phyloP scores from a whole-genome alignment of 1,139 yeast species.

The Sugiyamaella grinbergsii region DNA sequence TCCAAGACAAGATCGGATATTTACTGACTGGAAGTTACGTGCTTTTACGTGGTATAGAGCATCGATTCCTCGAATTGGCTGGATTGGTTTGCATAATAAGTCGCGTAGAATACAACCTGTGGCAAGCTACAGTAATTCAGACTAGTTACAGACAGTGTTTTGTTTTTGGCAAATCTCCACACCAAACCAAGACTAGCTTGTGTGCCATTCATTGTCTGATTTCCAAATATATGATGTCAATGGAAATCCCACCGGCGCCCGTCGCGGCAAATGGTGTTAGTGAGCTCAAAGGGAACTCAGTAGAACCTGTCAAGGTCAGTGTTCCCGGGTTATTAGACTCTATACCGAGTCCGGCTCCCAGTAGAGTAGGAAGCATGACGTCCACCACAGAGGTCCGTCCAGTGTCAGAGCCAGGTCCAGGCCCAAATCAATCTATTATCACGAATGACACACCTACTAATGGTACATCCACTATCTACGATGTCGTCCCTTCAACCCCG shows the following conservation, averaged over 20 bases:
- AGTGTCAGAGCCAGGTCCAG: background rate
- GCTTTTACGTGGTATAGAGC: background rate
- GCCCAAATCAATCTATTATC: background rate
- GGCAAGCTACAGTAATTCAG: background rate
- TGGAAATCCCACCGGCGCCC: slow-evolving; percentile 8
- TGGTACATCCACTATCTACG: background rate
- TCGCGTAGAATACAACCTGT: background rate
- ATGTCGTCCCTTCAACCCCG: background rate
- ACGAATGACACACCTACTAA: background rate
- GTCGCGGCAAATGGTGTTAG: background rate
- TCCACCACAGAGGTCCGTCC: slow-evolving; percentile 4
- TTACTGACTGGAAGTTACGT: background rate
- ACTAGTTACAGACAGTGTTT: too few species aligned
- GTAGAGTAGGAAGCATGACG: too few species aligned
- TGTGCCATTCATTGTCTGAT: background rate
- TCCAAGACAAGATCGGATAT: background rate
- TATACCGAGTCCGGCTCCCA: slow-evolving; percentile 8
- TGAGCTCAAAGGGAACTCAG: background rate
- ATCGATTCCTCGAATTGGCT: too few species aligned
- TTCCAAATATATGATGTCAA: slow-evolving; percentile 1
- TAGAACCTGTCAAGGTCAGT: background rate
- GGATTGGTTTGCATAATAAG: background rate
- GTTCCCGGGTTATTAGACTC: slow-evolving; percentile 2
- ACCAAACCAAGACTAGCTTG: background rate
- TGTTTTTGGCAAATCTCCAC: too few species aligned